Evolutionary conservation across 129 eudicot species (phyloP).

Genomic region (Flaveria trinervia): DNA sequence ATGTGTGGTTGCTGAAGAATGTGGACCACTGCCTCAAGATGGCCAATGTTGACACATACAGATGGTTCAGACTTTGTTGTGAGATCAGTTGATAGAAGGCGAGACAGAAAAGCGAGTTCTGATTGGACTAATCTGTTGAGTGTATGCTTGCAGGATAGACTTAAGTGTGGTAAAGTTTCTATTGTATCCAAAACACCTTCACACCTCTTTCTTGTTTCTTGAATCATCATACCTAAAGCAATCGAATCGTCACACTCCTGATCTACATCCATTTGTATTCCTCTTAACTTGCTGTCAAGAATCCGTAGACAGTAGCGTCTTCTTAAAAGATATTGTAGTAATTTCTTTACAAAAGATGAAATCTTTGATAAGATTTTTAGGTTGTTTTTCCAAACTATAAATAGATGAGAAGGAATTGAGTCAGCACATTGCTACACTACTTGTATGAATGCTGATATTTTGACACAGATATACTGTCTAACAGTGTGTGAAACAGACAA

Average conservation of each 20-base stretch:
- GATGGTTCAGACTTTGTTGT: slow-evolving; percentile 28
- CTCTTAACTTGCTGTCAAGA: background rate
- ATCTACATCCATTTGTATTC: slow-evolving; percentile 27
- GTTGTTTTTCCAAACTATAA: slow-evolving; percentile 22
- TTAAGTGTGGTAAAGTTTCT: slow-evolving; percentile 30
- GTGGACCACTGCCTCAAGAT: slow-evolving; percentile 77
- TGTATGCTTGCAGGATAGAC: slow-evolving; percentile 54
- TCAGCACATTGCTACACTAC: slow-evolving; percentile 19
- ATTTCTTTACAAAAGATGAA: background rate
- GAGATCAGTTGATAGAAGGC: slow-evolving; percentile 30
- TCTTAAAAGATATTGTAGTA: background rate
- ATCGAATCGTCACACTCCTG: slow-evolving; percentile 21
- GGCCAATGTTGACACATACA: slow-evolving; percentile 67
- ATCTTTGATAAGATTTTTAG: slow-evolving; percentile 1
- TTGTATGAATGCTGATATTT: background rate
- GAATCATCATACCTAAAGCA: slow-evolving; percentile 33
- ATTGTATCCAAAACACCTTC: slow-evolving; percentile 46
- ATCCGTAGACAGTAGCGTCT: slow-evolving; percentile 4
- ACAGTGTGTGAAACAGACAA: background rate
- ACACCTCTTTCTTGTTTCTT: slow-evolving; percentile 69
- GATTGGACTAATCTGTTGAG: slow-evolving; percentile 66
- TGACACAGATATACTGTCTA: slow-evolving; percentile 2
- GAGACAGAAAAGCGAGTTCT: slow-evolving; percentile 74
- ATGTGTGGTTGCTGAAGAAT: slow-evolving; percentile 73
- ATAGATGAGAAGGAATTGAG: background rate